Evolutionary conservation across 177 flowering plant species (phyloP), one percentile per base, ranked within the genome.

Genomic region (Telopea speciosissima): DNA sequence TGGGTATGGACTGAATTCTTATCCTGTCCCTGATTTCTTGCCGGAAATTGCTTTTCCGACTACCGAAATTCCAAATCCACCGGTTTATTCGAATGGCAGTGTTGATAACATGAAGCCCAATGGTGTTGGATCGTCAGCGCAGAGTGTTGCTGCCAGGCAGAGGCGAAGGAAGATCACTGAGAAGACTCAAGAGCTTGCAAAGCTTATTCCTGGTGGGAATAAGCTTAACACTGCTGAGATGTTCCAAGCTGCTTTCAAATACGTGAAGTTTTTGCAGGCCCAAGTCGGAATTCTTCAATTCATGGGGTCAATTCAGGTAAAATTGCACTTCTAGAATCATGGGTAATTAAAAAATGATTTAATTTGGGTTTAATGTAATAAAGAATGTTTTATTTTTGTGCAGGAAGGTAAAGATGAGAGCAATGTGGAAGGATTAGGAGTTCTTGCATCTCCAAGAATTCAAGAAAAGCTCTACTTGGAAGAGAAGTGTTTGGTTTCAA

Each of bases 181-280:
- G 80, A 90, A 87, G 88, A 88, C 92, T 1, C 87, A 84, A 19
- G 89, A 90, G 86, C 89, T 90, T 24, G 87, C 86, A 63, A 88
- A 82, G 80, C 82, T 90, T 23, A 74, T 90, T 40, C 97, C 95
- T 14, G 95, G 95, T n/a, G 94, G 87, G 1, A 79, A 66, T 1
- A 87, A 77, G 77, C 80, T 89, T 89, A 91, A 87, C 81, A 91
- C 94, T 16, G 91, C 97, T 33, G 86, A 89, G 26, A 91, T 91
- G 92, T 71, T 91, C 31, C 85, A 85, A 25, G 79, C 92, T 76
- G 91, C 92, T 69, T 84, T 64, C 68, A 88, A 87, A 67, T 88
- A 85, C 61, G 83, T 89, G 59, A 82, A 87, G 74, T 89, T 59
- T 79, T 64, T 91, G 78, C 89, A 87, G 69, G 88, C 93, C 21